A percentile compares a stretch with the other conserved stretches of the same genome.
Conservation (phyloP, 192 early-diverging fungal genomes). For the Coemansia aciculifera region DNA sequence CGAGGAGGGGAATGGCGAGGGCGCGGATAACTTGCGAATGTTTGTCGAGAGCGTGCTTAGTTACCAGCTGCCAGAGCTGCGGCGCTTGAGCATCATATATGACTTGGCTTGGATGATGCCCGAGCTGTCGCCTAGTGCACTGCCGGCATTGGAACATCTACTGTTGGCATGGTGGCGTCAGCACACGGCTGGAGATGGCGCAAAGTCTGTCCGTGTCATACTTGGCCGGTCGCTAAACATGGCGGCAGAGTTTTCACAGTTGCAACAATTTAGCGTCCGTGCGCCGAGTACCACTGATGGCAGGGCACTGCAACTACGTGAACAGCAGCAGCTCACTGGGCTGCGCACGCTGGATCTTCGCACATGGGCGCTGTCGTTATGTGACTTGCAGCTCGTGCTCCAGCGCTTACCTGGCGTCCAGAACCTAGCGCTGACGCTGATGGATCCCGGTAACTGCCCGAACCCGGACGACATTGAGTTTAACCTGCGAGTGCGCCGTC, state of each 20-base stretch:
- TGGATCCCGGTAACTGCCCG: not conserved
- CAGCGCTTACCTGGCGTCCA: slow-evolving; percentile 8
- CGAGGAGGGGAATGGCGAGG: not conserved
- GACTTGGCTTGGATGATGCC: not conserved
- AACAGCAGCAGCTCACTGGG: not conserved
- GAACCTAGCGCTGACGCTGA: slow-evolving; percentile 15
- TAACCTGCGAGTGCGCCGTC: slow-evolving; percentile 14
- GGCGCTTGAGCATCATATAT: not conserved
- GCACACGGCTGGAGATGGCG: not conserved
- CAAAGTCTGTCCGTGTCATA: not conserved
- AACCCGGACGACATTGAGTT: slow-evolving; percentile 9
- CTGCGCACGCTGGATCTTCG: slow-evolving; percentile 18
- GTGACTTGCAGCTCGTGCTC: slow-evolving; percentile 18
- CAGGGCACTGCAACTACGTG: not conserved
- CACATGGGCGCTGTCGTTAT: slow-evolving; percentile 9
- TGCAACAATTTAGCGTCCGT: not conserved
- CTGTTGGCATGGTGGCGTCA: not conserved
- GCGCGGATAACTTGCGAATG: not conserved
- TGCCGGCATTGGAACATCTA: not conserved
- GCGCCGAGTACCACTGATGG: not conserved
- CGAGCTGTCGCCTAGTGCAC: not conserved
- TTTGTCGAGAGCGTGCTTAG: not conserved
- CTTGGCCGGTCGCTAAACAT: not conserved
- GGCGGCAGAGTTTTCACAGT: not conserved
- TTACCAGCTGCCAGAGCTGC: not conserved